Percentiles rank a stretch among this genome's conserved stretches.
Conservation (phyloP, 768 basidiomycete species). For the Lyophyllum decastes region DNA sequence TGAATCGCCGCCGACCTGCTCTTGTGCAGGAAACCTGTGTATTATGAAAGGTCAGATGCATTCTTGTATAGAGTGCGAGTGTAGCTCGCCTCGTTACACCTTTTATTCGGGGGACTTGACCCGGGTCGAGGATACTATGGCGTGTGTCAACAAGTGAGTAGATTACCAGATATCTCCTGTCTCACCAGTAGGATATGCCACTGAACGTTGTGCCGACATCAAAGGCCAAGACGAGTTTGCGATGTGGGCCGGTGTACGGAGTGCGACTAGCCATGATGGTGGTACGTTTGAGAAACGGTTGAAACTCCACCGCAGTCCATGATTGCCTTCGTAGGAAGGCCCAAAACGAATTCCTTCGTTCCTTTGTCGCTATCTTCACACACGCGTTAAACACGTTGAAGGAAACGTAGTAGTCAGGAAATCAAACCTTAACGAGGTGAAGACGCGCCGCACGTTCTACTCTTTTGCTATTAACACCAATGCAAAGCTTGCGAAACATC, state of each 20-base stretch:
- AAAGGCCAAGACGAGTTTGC: conserved; percentile 49
- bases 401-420: neutral
- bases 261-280: conserved; percentile 24
- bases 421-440: conserved; percentile 5
- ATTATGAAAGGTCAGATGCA: neutral
- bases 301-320: conserved; percentile 33
- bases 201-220: conserved; percentile 57
- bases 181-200: conserved; percentile 44
- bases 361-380: conserved; percentile 1
- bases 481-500: neutral
- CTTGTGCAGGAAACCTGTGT: conserved; percentile 47
- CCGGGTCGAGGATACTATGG: conserved; percentile 36
- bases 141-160: neutral
- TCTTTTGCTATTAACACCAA: neutral
- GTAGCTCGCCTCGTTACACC: conserved; percentile 38
- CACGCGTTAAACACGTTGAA: conserved; percentile 14
- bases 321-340: neutral
- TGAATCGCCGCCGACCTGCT: conserved; percentile 40
- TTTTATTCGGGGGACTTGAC: conserved; percentile 34
- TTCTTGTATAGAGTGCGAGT: conserved; percentile 17
- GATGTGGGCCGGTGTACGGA: conserved; percentile 39
- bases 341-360: neutral
- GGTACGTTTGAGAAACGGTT: neutral
- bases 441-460: neutral
- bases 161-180: neutral